A percentile compares a stretch with the other conserved stretches of the same genome.
Evolutionary conservation across 108 stramenopile species (phyloP).

Genomic region (Fistulifera solaris): DNA sequence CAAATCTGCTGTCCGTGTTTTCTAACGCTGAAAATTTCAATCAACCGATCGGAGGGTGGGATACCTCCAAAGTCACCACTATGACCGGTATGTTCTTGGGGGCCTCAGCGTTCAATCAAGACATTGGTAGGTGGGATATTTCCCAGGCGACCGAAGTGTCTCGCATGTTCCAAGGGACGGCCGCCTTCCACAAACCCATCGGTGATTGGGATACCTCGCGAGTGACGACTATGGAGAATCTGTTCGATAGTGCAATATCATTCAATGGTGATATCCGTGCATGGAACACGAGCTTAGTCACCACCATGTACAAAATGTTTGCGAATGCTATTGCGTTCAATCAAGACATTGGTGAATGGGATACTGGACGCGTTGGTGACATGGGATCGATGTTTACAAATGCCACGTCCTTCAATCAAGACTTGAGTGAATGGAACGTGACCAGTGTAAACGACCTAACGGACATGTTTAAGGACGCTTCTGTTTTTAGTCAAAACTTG

Average conservation of each 20-base stretch:
- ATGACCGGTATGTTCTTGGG: too few species aligned
- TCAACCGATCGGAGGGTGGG: too few species aligned
- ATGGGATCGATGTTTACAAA: slow-evolving; percentile 22
- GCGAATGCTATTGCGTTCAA: slow-evolving; percentile 14
- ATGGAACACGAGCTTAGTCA: slow-evolving; percentile 26
- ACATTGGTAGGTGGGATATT: too few species aligned
- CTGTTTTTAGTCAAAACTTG: slow-evolving; percentile 14
- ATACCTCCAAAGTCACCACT: too few species aligned
- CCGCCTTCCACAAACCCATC: too few species aligned
- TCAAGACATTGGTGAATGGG: slow-evolving; percentile 18
- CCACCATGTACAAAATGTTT: slow-evolving; percentile 29
- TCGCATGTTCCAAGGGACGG: too few species aligned
- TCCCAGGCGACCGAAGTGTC: too few species aligned
- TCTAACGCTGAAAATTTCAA: too few species aligned
- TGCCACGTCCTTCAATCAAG: slow-evolving; percentile 25
- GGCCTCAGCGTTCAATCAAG: neutral
- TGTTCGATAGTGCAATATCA: slow-evolving; percentile 16
- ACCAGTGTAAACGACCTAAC: slow-evolving; percentile 12
- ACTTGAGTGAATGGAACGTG: slow-evolving; percentile 19
- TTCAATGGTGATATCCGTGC: slow-evolving; percentile 19
- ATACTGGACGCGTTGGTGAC: slow-evolving; percentile 12
- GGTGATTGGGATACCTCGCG: neutral
- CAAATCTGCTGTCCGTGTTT: too few species aligned
- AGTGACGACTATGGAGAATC: slow-evolving; percentile 10
- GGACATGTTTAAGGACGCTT: slow-evolving; percentile 17